Conservation (phyloP, 1,284 basidiomycete species). For the Rhodotorula sp. region DNA sequence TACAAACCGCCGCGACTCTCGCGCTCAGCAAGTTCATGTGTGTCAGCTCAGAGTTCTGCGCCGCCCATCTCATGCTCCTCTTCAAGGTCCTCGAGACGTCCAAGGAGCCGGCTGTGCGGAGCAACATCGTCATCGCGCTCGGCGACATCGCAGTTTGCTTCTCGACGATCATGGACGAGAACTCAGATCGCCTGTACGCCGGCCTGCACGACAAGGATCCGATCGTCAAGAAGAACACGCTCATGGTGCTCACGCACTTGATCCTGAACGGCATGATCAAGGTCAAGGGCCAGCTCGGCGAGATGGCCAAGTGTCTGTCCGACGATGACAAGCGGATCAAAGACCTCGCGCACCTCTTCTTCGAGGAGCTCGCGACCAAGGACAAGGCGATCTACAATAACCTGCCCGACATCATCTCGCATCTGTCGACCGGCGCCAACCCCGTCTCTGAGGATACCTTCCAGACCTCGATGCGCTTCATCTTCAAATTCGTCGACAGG, state of each 20-base stretch:
- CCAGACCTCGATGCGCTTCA: slow-evolving; percentile 88
- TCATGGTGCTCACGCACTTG: slow-evolving; percentile 97
- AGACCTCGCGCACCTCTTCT: slow-evolving; percentile 95
- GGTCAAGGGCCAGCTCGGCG: slow-evolving; percentile 96
- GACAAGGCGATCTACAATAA: slow-evolving; percentile 99
- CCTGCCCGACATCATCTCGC: slow-evolving; percentile 92
- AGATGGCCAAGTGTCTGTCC: slow-evolving; percentile 99
- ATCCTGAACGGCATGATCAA: slow-evolving; percentile 99
- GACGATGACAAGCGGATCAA: slow-evolving; percentile 85
- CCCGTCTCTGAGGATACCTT: slow-evolving; percentile 90
- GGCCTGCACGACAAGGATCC: slow-evolving; percentile 82
- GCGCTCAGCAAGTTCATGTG: slow-evolving; percentile 96
- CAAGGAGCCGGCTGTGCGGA: slow-evolving; percentile 80
- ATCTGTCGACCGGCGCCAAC: slow-evolving; percentile 87
- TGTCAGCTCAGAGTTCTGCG: slow-evolving; percentile 90
- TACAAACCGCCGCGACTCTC: slow-evolving; percentile 82
- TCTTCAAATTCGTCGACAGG: slow-evolving; percentile 97
- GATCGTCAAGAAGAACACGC: slow-evolving; percentile 96
- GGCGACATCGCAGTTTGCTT: slow-evolving; percentile 97
- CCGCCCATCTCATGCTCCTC: slow-evolving; percentile 78
- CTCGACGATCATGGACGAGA: slow-evolving; percentile 94
- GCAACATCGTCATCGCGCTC: slow-evolving; percentile 94
- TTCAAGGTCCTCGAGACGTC: slow-evolving; percentile 93
- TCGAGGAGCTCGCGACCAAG: slow-evolving; percentile 89
- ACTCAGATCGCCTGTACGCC: slow-evolving; percentile 90